Base-by-base conservation (phyloP, 441 rosid species). In the Bocquillonia castaneifolia region DNA sequence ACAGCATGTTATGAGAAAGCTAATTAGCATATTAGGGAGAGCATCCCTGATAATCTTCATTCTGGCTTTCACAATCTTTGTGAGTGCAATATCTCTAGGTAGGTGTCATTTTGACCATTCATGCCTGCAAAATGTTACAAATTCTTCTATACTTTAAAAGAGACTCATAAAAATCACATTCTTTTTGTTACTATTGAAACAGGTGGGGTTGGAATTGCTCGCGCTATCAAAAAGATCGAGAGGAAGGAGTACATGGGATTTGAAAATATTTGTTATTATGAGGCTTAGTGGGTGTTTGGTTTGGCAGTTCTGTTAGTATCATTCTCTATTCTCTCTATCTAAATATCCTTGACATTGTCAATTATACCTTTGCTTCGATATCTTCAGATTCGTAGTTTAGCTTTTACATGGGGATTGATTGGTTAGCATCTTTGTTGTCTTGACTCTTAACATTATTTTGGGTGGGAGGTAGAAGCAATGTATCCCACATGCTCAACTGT, bases 41-140 rank as follows among this genome's bases (percentile, higher is more conserved):
- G 87, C 87, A 58, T 88, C 93, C 45, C 26, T 84, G n/a, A 81
- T 88, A 45, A 81, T 88, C 74, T 88, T 85, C 78, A 79, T 83
- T 74, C 74, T 88, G 15, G 78, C 93, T 37, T 78, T 73, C 64
- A 83, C 86, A 65, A 85, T 85, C 40, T 81, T 87, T 22, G 68
- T 75, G 23, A 87, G 89, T 72, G 85, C 88, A 36, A 55, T 85
- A 64, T 74, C 79, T 18, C 73, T 87, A 63, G 88, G 89, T 83
- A 78, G 12, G 74, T 40, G 0, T 48, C 26, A 37, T 2, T 59
- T 15, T 12, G n/a, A 28, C 28, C 3, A 15, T 25, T 6, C 20
- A 23, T 59, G 22, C 6, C 51, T 14, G 26, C 20, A 61, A 61
- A 13, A n/a, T 47, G 18, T n/a, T 45, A 37, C 28, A 34, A 1